Percentiles rank a stretch among this genome's conserved stretches.
Conservation (phyloP, 805 yeast genomes). For the Scheffersomyces amazonensis region DNA sequence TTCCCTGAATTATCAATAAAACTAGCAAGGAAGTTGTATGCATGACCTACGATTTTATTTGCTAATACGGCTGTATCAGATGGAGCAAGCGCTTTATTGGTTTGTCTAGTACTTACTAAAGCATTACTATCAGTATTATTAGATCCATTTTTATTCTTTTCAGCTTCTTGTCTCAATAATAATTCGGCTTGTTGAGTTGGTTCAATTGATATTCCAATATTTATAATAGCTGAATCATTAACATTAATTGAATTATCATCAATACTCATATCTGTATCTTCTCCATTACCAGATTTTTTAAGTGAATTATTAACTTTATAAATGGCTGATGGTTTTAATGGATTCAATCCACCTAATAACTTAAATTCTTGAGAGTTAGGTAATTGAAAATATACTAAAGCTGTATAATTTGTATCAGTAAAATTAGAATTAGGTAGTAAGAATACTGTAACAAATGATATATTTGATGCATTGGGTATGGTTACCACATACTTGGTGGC, state of each 20-base stretch:
- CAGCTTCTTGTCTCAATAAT: conserved; percentile 47
- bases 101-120: conserved; percentile 15
- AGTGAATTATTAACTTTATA: conserved; percentile 63
- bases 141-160: conserved; percentile 10
- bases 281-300: conserved; percentile 10
- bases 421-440: conserved; percentile 75
- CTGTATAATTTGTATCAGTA: conserved; percentile 66
- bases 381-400: conserved; percentile 84
- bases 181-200: conserved; percentile 64
- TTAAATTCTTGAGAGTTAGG: conserved; percentile 61
- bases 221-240: conserved; percentile 28
- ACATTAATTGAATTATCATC: conserved; percentile 28
- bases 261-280: conserved; percentile 37
- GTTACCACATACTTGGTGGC: conserved; percentile 62
- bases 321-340: conserved; percentile 84
- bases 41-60: conserved; percentile 84
- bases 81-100: conserved; percentile 13
- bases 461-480: conserved; percentile 59
- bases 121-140: conserved; percentile 17
- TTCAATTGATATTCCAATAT: conserved; percentile 89
- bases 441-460: conserved; percentile 81
- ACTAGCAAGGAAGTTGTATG: conserved; percentile 88
- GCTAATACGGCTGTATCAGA: conserved; percentile 57
- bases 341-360: conserved; percentile 61
- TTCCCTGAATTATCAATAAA: conserved; percentile 77